A percentile compares a stretch with the other conserved stretches of the same genome.
Evolutionary conservation across 108 stramenopile genomes (phyloP).

Genomic region (Cyclotella kingstonii): DNA sequence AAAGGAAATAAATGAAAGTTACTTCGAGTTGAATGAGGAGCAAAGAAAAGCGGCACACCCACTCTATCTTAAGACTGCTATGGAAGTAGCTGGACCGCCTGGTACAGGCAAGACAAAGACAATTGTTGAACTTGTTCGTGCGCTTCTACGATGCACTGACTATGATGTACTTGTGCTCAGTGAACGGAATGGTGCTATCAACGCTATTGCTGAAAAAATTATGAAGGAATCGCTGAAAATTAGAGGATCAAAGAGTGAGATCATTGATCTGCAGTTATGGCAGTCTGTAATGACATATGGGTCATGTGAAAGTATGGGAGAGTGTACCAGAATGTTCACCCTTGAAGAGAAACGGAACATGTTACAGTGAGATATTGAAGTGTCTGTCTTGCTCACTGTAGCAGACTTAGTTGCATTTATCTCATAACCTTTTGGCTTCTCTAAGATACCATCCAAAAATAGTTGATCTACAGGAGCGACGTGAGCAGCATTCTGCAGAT

Average conservation of each 20-base stretch:
- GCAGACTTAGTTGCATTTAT: no score
- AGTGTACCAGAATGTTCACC: conserved; percentile 44
- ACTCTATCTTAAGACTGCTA: conserved; percentile 40
- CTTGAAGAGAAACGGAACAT: conserved; percentile 29
- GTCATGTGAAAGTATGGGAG: conserved; percentile 35
- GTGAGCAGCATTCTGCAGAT: conserved; percentile 9
- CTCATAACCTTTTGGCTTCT: no score
- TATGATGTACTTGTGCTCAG: conserved; percentile 41
- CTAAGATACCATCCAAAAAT: no score
- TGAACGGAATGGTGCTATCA: conserved; percentile 57
- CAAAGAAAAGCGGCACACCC: conserved; percentile 51
- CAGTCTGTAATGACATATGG: conserved; percentile 39
- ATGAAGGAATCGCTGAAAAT: conserved; percentile 11
- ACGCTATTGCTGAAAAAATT: conserved; percentile 57
- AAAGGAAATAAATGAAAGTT: conserved; percentile 18
- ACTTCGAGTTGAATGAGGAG: conserved; percentile 34
- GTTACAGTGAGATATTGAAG: no score
- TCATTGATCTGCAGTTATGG: conserved; percentile 41
- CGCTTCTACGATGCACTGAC: conserved; percentile 40
- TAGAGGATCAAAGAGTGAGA: neutral
- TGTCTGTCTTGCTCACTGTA: neutral
- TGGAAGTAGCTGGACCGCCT: conserved; percentile 57
- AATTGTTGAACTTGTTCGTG: conserved; percentile 46
- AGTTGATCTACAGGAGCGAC: conserved; percentile 15
- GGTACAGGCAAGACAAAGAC: conserved; percentile 57